Evolutionary conservation across 495 filamentous ascomycete species (phyloP).

Genomic region (Penicillium pancosmium): DNA sequence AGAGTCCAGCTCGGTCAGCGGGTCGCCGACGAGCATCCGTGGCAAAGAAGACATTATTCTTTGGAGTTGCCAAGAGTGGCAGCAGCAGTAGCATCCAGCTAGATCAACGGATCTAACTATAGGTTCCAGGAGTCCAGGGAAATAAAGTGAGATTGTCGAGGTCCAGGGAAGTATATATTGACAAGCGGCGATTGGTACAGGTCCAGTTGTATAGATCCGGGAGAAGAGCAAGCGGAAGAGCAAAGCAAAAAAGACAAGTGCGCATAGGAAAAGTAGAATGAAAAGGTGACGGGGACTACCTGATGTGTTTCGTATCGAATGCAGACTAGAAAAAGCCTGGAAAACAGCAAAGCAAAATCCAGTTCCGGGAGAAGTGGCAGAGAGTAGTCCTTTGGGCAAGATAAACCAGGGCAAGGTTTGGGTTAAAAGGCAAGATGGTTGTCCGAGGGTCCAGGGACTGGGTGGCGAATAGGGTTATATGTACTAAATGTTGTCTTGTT

Average conservation of each 20-base stretch:
- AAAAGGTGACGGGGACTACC: constrained; percentile 50
- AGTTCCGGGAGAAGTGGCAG: constrained; percentile 37
- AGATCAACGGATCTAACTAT: constrained; percentile 14
- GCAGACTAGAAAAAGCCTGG: constrained; percentile 42
- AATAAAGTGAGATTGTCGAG: constrained; percentile 17
- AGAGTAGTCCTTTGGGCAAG: constrained; percentile 28
- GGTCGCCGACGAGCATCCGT: constrained; percentile 18
- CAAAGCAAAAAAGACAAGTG: constrained; percentile 18
- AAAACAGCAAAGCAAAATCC: constrained; percentile 40
- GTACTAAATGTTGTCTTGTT: neutral
- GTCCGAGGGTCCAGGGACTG: constrained; percentile 39
- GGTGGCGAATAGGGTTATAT: constrained; percentile 7
- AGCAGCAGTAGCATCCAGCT: constrained; percentile 19
- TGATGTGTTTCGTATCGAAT: constrained; percentile 39
- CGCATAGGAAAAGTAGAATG: constrained; percentile 28
- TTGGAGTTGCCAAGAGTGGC: constrained; percentile 29
- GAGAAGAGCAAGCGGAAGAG: constrained; percentile 24
- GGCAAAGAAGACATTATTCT: constrained; percentile 31
- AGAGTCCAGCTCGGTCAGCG: constrained; percentile 45
- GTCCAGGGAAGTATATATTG: constrained; percentile 16
- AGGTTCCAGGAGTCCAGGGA: constrained; percentile 23
- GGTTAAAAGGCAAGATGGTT: constrained; percentile 16
- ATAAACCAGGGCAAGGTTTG: constrained; percentile 27
- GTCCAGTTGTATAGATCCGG: constrained; percentile 22
- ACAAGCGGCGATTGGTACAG: constrained; percentile 20